A percentile compares a stretch with the other conserved stretches of the same genome.
These are phyloP conservation scores for Biscogniauxia sp. DNA, from an alignment of 2,329 filamentous ascomycete genomes.

Conservation along the genomic window DNA sequence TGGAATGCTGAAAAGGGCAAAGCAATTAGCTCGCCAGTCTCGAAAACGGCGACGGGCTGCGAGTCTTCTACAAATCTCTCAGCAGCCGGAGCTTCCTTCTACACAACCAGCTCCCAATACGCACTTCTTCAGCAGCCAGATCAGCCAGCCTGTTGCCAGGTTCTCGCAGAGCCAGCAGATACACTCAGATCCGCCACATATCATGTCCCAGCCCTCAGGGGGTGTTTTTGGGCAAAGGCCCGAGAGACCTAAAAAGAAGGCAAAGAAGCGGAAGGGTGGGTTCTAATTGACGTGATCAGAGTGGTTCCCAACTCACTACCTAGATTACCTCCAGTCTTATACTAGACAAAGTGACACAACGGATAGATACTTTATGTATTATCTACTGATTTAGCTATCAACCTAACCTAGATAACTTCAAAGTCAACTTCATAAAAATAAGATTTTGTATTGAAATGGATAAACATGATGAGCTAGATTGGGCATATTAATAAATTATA, in stretches of 20 bases:
- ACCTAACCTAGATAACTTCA: too few species aligned
- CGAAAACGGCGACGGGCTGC: conserved; percentile 32
- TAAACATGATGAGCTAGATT: too few species aligned
- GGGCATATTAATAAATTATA: too few species aligned
- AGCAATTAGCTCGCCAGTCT: conserved; percentile 25
- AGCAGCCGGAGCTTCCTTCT: conserved; percentile 25
- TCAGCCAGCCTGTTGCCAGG: conserved; percentile 17
- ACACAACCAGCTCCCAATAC: conserved; percentile 27
- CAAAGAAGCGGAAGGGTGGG: conserved; percentile 30
- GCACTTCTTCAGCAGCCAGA: conserved; percentile 26
- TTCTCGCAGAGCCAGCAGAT: conserved; percentile 22
- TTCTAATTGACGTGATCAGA: conserved; percentile 18
- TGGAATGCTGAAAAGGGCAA: conserved; percentile 25
- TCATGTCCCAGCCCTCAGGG: conserved; percentile 33
- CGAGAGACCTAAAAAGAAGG: conserved; percentile 29
- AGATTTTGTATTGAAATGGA: too few species aligned
- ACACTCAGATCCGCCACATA: conserved; percentile 22
- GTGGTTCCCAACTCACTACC: not conserved
- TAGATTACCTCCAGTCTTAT: too few species aligned
- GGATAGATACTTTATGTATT: too few species aligned
- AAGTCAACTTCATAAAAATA: too few species aligned
- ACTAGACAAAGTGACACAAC: too few species aligned
- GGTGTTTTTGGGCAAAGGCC: conserved; percentile 30
- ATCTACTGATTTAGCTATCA: too few species aligned
- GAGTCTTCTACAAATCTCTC: conserved; percentile 26